Conservation (phyloP, 371 early-diverging fungal genomes). For the Dichotomocladium elegans region DNA sequence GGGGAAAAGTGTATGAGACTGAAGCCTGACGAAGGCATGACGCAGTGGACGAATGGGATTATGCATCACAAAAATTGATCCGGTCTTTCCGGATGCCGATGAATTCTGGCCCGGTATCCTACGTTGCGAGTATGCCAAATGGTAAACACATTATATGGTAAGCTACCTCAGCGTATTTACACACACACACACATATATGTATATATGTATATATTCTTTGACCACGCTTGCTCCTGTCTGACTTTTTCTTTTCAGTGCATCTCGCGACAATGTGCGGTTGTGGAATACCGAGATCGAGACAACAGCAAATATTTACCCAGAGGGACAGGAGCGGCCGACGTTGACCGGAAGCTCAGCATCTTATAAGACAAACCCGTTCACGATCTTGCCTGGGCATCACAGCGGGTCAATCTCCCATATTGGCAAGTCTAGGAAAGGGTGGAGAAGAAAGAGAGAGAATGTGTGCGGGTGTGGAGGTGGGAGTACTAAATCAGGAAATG, state of each 20-base stretch:
- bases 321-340: conserved; percentile 13
- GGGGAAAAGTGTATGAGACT: neutral
- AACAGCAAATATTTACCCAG: conserved; percentile 29
- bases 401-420: conserved; percentile 80
- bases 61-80: conserved; percentile 59
- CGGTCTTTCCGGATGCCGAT: conserved; percentile 79
- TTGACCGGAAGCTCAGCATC: conserved; percentile 15
- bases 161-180: too few relatives aligned
- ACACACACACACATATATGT: too few relatives aligned
- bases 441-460: neutral
- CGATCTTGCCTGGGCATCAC: conserved; percentile 46
- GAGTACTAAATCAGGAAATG: too few relatives aligned
- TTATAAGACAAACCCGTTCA: conserved; percentile 38
- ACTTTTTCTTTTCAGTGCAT: conserved; percentile 57
- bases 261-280: conserved; percentile 88
- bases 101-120: conserved; percentile 88
- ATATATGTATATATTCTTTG: neutral
- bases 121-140: conserved; percentile 76
- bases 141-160: conserved; percentile 83
- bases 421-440: conserved; percentile 38
- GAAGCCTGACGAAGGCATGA: conserved; percentile 33
- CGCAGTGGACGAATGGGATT: conserved; percentile 87
- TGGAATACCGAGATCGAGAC: conserved; percentile 70
- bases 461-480: too few relatives aligned
- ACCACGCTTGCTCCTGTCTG: neutral